Evolutionary conservation across 257 asterid genomes (phyloP), one percentile per base, ranked within the genome.

Genomic region (Osmanthus fragrans): DNA sequence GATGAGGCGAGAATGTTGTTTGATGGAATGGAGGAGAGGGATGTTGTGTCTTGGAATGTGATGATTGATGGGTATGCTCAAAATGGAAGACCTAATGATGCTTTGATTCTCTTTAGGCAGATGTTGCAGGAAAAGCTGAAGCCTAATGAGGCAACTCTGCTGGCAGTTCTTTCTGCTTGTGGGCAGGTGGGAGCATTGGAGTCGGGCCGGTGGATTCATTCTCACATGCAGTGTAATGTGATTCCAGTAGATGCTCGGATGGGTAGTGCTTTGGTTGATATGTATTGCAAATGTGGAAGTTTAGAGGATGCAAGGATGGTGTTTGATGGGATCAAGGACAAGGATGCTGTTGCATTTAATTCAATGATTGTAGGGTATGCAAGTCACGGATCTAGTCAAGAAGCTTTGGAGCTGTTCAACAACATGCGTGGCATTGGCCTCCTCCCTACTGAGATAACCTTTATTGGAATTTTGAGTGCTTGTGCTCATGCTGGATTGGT

Each of bases 271-370:
- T 71, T 89, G 76, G 82, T 87, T 37, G 90, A 89, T 70, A 89
- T 89, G 93, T 89, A 87, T 80, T 68, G 84, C 64, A 89, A 87
- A 71, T 89, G 91, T 56, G 93, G 90, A 58, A 85, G 86, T 80
- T 66, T 87, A n/a, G 90, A 85, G 76, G 89, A 84, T 64, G 90
- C 93, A 6, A 75, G 66, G 58, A 74, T 63, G 78, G 88, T 87
- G 72, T 89, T 89, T 72, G 79, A 87, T 73, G 77, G 75, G 74
- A 87, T 87, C 12, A 79, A 76, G 56, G 69, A 84, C 69, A 87
- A 82, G 76, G 93, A 89, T 81, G 82, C 69, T 66, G 65, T 89
- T 63, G 83, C 78, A 36, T 87, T 79, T 81, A 89, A 85, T 51
- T 84, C 89, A 25, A 85, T 89, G 89, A 84, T 87, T 1, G 80